Evolutionary conservation across 805 yeast genomes (phyloP).

Genomic region (Candida cerambycidarum): DNA sequence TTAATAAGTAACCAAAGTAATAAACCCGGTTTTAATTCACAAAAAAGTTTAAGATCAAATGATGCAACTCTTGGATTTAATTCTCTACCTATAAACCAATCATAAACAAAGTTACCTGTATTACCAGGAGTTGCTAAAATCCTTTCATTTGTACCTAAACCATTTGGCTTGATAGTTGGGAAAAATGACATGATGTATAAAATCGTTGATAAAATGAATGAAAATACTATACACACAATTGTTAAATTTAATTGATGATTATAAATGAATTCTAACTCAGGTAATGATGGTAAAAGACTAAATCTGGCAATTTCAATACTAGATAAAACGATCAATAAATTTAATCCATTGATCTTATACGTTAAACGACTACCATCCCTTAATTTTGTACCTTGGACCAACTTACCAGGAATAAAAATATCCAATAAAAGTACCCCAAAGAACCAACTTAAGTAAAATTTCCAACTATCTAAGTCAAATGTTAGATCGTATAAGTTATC

Average conservation of each 20-base stretch:
- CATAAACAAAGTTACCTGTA: conserved; percentile 70
- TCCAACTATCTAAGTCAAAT: conserved; percentile 38
- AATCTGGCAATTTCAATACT: conserved; percentile 50
- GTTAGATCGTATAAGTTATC: conserved; percentile 1
- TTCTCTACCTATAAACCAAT: conserved; percentile 97
- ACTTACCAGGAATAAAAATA: conserved; percentile 56
- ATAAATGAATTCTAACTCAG: conserved; percentile 79
- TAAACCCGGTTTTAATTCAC: conserved; percentile 95
- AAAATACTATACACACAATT: conserved; percentile 59
- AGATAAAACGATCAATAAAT: conserved; percentile 44
- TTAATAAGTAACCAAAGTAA: conserved; percentile 80
- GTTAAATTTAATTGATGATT: conserved; percentile 66
- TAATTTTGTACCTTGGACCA: conserved; percentile 61
- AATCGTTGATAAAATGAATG: conserved; percentile 59
- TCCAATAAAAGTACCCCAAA: conserved; percentile 62
- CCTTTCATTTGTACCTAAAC: conserved; percentile 57
- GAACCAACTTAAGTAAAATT: conserved; percentile 73
- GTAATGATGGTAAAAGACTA: conserved; percentile 48
- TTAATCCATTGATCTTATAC: conserved; percentile 82
- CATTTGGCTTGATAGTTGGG: conserved; percentile 53
- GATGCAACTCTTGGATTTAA: conserved; percentile 85
- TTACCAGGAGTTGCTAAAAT: conserved; percentile 87
- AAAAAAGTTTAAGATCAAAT: conserved; percentile 86
- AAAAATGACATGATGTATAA: conserved; percentile 70
- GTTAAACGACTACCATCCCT: conserved; percentile 72